Percentiles rank a stretch among this genome's conserved stretches.
phyloP scores from a whole-genome alignment of 2,329 filamentous ascomycete species.

The Pestalotiopsis sp. region DNA sequence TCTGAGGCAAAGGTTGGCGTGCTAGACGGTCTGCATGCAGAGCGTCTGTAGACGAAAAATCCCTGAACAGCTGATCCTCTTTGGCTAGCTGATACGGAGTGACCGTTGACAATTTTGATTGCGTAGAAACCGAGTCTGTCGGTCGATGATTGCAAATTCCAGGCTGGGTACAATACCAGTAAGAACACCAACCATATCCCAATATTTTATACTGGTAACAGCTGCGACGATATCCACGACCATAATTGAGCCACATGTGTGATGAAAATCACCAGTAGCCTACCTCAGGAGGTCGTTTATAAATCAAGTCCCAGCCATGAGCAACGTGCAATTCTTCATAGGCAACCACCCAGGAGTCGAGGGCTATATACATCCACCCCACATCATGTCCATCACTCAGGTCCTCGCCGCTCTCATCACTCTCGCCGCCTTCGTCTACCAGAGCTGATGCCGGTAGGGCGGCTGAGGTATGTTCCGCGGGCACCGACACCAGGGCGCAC shows the following conservation, averaged over 20 bases:
- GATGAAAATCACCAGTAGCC: neutral
- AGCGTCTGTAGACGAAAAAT: too few relatives aligned
- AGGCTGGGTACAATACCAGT: too few relatives aligned
- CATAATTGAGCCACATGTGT: neutral
- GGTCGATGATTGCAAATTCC: too few relatives aligned
- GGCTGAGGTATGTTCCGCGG: neutral
- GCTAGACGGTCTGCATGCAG: too few relatives aligned
- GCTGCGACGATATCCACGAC: neutral
- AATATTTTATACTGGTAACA: neutral
- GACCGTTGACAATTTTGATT: too few relatives aligned
- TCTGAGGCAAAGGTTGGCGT: too few relatives aligned
- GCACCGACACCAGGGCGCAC: conserved; percentile 1
- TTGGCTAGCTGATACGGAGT: too few relatives aligned
- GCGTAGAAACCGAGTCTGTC: too few relatives aligned
- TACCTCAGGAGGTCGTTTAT: conserved; percentile 1
- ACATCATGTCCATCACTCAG: neutral
- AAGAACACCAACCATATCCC: too few relatives aligned
- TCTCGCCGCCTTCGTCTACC: neutral
- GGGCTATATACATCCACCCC: neutral
- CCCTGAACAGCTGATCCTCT: too few relatives aligned
- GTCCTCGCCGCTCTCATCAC: neutral
- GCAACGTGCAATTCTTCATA: neutral
- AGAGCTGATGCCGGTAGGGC: neutral
- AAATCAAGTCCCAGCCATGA: conserved; percentile 2
- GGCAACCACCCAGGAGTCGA: neutral